Percentiles rank a stretch among this genome's conserved stretches.
Conservation (phyloP, 2,329 filamentous ascomycete genomes). For the Colletotrichum sp. region DNA sequence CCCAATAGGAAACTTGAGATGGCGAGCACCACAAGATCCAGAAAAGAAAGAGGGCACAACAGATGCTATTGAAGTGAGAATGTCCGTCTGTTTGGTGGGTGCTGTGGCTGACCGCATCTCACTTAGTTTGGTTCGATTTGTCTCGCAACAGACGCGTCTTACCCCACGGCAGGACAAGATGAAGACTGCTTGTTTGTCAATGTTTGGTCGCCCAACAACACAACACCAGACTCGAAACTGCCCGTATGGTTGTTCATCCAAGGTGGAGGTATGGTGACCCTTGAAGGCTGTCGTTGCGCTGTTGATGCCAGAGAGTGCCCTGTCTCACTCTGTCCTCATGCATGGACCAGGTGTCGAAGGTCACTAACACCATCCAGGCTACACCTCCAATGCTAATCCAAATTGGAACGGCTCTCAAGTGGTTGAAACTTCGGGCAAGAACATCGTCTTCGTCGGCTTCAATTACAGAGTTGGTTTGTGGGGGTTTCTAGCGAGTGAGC, state of each 20-base stretch:
- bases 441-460: conserved; percentile 63
- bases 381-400: conserved; percentile 50
- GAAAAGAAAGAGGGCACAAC: conserved; percentile 33
- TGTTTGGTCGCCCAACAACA: conserved; percentile 64
- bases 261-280: conserved; percentile 43
- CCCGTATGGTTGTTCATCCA: conserved; percentile 69
- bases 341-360: background rate
- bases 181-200: conserved; percentile 77
- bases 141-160: conserved; percentile 38
- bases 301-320: background rate
- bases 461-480: conserved; percentile 68
- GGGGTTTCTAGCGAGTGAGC: conserved; percentile 66
- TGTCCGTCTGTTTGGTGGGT: background rate
- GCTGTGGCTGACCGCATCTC: background rate
- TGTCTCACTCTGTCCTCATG: background rate
- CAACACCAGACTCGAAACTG: conserved; percentile 55
- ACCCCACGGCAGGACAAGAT: conserved; percentile 32
- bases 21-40: conserved; percentile 53
- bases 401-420: conserved; percentile 57
- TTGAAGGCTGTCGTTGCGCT: background rate
- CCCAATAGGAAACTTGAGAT: conserved; percentile 55
- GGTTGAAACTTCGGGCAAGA: conserved; percentile 45
- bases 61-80: conserved; percentile 38
- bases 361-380: conserved; percentile 36
- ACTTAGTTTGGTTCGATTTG: conserved; percentile 54